Percentiles rank a stretch among this genome's conserved stretches.
Evolutionary conservation across 805 yeast species (phyloP).

Genomic region (Saturnispora sekii): DNA sequence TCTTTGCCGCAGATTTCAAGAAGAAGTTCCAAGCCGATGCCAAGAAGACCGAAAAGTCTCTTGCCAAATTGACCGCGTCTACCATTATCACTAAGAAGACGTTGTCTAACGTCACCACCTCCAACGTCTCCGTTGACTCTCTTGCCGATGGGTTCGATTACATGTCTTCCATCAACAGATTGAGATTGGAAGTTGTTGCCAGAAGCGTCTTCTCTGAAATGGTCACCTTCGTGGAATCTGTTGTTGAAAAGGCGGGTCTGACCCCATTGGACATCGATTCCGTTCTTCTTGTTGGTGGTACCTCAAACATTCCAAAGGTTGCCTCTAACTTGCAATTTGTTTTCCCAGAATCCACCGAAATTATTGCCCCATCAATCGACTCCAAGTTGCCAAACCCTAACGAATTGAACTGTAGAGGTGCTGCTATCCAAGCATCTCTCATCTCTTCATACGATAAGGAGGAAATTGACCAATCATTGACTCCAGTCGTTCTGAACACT

Average conservation of each 20-base stretch:
- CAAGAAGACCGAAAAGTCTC: constrained; percentile 66
- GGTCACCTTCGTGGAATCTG: constrained; percentile 64
- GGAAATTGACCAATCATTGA: constrained; percentile 68
- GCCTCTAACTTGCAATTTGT: constrained; percentile 60
- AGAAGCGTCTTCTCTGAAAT: constrained; percentile 69
- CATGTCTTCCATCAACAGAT: constrained; percentile 86
- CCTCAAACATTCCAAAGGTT: constrained; percentile 86
- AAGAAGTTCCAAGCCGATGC: constrained; percentile 80
- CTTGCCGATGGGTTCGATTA: constrained; percentile 90
- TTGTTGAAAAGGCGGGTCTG: constrained; percentile 71
- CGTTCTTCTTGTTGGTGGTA: constrained; percentile 87
- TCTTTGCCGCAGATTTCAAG: constrained; percentile 88
- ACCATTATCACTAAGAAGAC: constrained; percentile 83
- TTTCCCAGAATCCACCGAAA: constrained; percentile 72
- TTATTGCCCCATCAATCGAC: constrained; percentile 70
- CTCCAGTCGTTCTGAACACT: constrained; percentile 79
- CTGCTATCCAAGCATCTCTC: constrained; percentile 91
- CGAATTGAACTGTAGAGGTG: constrained; percentile 87
- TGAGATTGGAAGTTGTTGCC: constrained; percentile 83
- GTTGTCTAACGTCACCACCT: constrained; percentile 75
- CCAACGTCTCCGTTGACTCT: constrained; percentile 90
- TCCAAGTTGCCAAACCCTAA: constrained; percentile 77
- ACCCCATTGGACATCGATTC: constrained; percentile 84
- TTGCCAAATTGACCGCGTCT: constrained; percentile 82
- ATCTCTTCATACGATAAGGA: constrained; percentile 75